phyloP scores from a whole-genome alignment of 768 basidiomycete species.

The Boletus pseudopeckii region DNA sequence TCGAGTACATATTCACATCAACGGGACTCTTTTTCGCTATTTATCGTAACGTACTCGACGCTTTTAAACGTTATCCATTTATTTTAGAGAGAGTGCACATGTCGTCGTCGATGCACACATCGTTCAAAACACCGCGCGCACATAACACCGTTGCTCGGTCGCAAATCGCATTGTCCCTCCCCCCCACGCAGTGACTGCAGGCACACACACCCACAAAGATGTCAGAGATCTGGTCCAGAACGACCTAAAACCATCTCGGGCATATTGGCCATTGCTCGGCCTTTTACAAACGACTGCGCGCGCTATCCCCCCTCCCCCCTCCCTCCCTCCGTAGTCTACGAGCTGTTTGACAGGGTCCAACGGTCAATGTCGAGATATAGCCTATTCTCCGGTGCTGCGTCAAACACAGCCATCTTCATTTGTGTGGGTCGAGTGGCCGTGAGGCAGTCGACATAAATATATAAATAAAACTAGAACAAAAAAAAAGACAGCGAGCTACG shows the following conservation, averaged over 20 bases:
- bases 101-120: too few species aligned
- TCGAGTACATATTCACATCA: constrained; percentile 11
- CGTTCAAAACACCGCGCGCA: too few species aligned
- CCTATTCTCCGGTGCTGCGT: constrained; percentile 9
- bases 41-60: too few species aligned
- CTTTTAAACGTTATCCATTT: too few species aligned
- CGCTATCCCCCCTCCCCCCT: constrained; percentile 14
- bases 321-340: background rate
- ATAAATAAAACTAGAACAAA: background rate
- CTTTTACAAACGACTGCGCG: constrained; percentile 12
- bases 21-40: too few species aligned
- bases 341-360: background rate
- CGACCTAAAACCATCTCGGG: constrained; percentile 2
- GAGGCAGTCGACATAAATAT: constrained; percentile 13
- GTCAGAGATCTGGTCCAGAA: background rate
- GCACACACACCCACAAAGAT: background rate
- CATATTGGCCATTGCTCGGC: constrained; percentile 5
- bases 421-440: constrained; percentile 1
- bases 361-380: constrained; percentile 10
- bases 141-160: too few species aligned
- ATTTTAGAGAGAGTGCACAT: too few species aligned
- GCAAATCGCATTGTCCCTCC: too few species aligned
- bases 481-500: constrained; percentile 9
- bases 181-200: background rate
- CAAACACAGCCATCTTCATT: constrained; percentile 21